These are phyloP conservation scores for Dioscorea zingiberensis DNA, from an alignment of 106 monocot genomes.

Conservation along the genomic window DNA sequence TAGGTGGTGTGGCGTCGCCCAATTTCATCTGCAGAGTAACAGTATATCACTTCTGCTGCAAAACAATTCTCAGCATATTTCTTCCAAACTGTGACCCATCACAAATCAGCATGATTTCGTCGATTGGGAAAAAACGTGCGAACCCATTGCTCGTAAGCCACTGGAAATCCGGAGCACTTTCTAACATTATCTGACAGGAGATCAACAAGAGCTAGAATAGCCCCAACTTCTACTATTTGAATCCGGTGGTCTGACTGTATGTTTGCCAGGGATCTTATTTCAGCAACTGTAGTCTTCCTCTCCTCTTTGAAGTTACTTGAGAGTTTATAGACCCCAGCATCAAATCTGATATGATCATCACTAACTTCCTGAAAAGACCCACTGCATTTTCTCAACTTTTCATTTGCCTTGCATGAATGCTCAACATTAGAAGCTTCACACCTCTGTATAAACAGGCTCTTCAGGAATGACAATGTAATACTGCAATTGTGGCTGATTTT, in stretches of 20 bases:
- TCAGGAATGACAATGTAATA: too few species aligned
- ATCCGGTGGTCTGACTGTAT: conserved; percentile 71
- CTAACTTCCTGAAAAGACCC: conserved; percentile 26
- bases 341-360: conserved; percentile 26
- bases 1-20: too few species aligned
- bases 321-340: conserved; percentile 36
- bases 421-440: conserved; percentile 46
- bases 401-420: conserved; percentile 28
- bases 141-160: too few species aligned
- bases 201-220: conserved; percentile 47
- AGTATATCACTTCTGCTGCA: too few species aligned
- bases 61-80: too few species aligned
- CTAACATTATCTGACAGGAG: conserved; percentile 38
- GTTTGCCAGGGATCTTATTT: conserved; percentile 66
- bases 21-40: too few species aligned
- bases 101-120: too few species aligned
- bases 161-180: conserved; percentile 63
- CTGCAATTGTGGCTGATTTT: too few species aligned
- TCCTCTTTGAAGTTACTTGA: conserved; percentile 38
- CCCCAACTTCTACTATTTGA: conserved; percentile 57
- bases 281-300: conserved; percentile 58
- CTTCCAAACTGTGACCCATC: too few species aligned
- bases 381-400: conserved; percentile 26
- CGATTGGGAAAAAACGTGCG: too few species aligned
- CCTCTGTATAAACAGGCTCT: conserved; percentile 68